Percentiles rank a stretch among this genome's conserved stretches.
Conservation (phyloP, 805 yeast genomes). For the Candida boidinii region DNA sequence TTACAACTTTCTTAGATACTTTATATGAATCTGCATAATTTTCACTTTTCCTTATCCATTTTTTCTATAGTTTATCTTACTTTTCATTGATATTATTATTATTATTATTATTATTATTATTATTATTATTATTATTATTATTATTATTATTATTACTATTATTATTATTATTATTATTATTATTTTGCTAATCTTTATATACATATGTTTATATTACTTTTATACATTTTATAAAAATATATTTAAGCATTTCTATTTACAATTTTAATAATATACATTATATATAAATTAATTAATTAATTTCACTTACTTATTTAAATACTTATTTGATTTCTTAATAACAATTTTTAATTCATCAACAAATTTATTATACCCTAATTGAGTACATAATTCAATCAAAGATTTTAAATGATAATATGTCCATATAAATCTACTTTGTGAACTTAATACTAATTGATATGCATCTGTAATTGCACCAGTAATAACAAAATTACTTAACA, state of each 20-base stretch:
- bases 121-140: too few relatives aligned
- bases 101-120: too few relatives aligned
- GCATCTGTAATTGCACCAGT: conserved; percentile 62
- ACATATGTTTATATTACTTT: conserved; percentile 1
- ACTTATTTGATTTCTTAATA: conserved; percentile 10
- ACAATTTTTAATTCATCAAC: conserved; percentile 20
- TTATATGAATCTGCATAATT: conserved; percentile 55
- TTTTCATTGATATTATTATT: too few relatives aligned
- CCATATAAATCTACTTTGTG: conserved; percentile 70
- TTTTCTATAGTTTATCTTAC: too few relatives aligned
- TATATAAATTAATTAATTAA: too few relatives aligned
- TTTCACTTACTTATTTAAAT: too few relatives aligned
- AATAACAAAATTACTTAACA: conserved; percentile 52
- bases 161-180: too few relatives aligned
- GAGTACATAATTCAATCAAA: conserved; percentile 30
- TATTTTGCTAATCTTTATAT: background rate
- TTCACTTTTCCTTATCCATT: too few relatives aligned
- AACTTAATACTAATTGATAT: conserved; percentile 53
- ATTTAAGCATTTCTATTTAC: too few relatives aligned
- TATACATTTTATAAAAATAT: too few relatives aligned
- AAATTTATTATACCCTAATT: conserved; percentile 33
- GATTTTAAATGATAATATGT: conserved; percentile 34
- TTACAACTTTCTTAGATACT: conserved; percentile 75
- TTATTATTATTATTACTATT: too few relatives aligned
- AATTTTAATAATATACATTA: too few relatives aligned